Percentiles rank a stretch among this genome's conserved stretches.
Evolutionary conservation across 2,329 filamentous ascomycete genomes (phyloP).

Genomic region (Alternaria arborescens): DNA sequence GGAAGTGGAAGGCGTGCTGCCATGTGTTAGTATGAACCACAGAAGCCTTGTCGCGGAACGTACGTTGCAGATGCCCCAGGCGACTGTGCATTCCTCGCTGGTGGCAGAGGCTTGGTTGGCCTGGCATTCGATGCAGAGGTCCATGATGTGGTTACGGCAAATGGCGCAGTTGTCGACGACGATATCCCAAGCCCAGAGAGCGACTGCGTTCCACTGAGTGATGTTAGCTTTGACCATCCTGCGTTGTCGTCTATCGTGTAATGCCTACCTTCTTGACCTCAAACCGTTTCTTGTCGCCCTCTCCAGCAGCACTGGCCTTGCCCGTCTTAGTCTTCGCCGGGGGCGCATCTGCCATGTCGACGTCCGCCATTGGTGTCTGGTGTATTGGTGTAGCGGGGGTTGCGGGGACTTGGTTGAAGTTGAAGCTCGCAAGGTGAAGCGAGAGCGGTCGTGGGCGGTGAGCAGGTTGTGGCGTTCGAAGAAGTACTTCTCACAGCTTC

Average conservation of each 20-base stretch:
- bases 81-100: conserved; percentile 97
- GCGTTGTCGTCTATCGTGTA: conserved; percentile 1
- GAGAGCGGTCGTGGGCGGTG: conserved; percentile 1
- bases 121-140: conserved; percentile 98
- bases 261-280: conserved; percentile 92
- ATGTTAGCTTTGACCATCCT: conserved; percentile 29
- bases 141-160: conserved; percentile 99
- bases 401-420: conserved; percentile 28
- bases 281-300: conserved; percentile 87
- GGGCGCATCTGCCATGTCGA: conserved; percentile 92
- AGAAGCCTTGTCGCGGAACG: conserved; percentile 50
- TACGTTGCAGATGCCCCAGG: conserved; percentile 99
- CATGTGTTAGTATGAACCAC: conserved; percentile 52
- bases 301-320: conserved; percentile 62
- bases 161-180: conserved; percentile 99
- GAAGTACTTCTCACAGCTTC: conserved; percentile 12
- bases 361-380: conserved; percentile 77
- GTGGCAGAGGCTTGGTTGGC: conserved; percentile 98
- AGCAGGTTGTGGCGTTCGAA: background rate
- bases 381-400: conserved; percentile 30
- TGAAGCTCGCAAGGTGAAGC: conserved; percentile 8
- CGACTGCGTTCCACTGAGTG: conserved; percentile 93
- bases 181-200: conserved; percentile 99
- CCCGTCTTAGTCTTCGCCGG: conserved; percentile 61
- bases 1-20: conserved; percentile 99